Base-by-base conservation (phyloP, 2,329 filamentous ascomycete species). In the Aspergillus alliaceus region DNA sequence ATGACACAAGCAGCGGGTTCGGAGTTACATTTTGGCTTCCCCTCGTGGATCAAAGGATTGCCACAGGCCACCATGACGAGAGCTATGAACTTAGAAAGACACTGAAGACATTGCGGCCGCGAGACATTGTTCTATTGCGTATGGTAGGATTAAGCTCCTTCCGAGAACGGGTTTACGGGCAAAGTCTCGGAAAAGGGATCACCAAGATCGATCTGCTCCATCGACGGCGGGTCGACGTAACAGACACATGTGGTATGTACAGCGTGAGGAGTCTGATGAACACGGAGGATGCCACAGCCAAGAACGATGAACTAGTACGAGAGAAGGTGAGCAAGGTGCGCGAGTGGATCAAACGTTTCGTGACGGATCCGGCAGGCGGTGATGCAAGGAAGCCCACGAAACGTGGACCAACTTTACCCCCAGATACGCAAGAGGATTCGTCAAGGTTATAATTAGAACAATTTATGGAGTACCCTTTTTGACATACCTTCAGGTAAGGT, bases 1-100 rank as follows among this genome's bases (percentile, higher is more conserved):
- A 98, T 71, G 90, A 96, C 51, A 96, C 92, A 0, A 85, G 82
- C 61, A 85, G 90, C 0, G 90, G 89, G 2, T 96, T 97, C 74
- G 85, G 82, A 27, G 80, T 97, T 54, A 93, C 89, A 2, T 91
- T 96, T 71, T 98, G 93, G 93, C 77, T 96, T 1, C 75, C 82
- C 4, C 73, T 78, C 2, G 54, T 59, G 20, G 66, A 73, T 6
- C 62, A 42, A 35, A 56, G 32, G 31, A 32, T 29, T 14, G n/a
- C 39, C 15, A 25, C 52, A 27, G 49, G 53, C 22, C 44, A 53
- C 31, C 31, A 59, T 27, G 53, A 37, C 15, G 56, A 65, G 27
- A 59, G 59, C 24, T 64, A 68, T 57, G 67, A 63, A 31, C 74
- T 84, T 24, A 69, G 77, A 9, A 64, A 69, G 62, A 78, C 66